Evolutionary conservation across 1,284 basidiomycete genomes (phyloP), one percentile per base, ranked within the genome.

Genomic region (Erythrobasidium hasegawianum): DNA sequence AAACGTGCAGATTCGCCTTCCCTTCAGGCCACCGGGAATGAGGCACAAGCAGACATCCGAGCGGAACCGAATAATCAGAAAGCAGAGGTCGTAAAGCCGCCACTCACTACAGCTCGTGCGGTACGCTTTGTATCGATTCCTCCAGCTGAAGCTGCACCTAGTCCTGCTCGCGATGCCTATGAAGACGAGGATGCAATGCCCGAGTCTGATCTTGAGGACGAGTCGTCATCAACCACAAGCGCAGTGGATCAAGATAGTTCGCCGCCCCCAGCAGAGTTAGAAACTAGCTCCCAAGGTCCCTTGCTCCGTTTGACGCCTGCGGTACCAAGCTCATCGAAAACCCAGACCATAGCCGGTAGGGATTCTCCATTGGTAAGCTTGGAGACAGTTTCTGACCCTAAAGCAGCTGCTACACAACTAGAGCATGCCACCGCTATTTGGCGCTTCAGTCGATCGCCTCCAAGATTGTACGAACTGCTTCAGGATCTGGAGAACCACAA

Each of bases 401-500:
- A n/a, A n/a, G n/a, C n/a, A n/a, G n/a, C n/a, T n/a, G n/a, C 43
- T 18, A 18, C 14, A 16, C 43, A 18, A 8, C 4, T 5, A 7
- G n/a, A 5, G 4, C n/a, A 5, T 5, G n/a, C 43, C 8, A 7
- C 16, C 8, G 43, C 16, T 20, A 53, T 26, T 8, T 53, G 26
- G 18, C 50, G 50, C 9, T 57, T 47, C n/a, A 29, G 16, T 11
- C n/a, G 24, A 18, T 4, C 45, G 9, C 43, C 55, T 1, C 62
- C 62, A 13, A 33, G 33, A 13, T 49, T 65, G 20, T 57, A 40
- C 16, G 62, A 65, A 24, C 27, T 60, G 2, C 57, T 67, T 10
- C 47, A 22, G 8, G 57, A 67, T 47, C 76, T 89, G 43, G 83
- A 84, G 47, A 72, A 76, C 1, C 78, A 81, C 69, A 81, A 81